phyloP scores from a whole-genome alignment of 257 asterid species.

The Solanum virginianum region DNA sequence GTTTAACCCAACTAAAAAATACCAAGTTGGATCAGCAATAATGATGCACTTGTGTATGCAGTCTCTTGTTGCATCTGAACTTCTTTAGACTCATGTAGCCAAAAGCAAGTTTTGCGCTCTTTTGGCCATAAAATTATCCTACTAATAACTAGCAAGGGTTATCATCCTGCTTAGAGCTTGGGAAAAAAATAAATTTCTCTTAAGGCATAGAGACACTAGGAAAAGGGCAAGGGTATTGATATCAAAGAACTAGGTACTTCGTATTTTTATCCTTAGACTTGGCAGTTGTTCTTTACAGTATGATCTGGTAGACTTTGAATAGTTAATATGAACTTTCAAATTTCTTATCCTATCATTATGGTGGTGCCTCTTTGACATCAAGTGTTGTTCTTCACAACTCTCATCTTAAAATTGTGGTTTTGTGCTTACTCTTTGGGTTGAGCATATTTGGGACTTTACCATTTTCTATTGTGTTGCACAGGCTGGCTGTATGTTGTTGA shows the following conservation, averaged over 20 bases:
- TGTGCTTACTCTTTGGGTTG: neutral
- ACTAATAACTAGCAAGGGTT: neutral
- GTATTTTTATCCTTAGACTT: neutral
- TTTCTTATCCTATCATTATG: neutral
- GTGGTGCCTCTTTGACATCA: neutral
- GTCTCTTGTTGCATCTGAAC: neutral
- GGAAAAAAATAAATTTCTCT: neutral
- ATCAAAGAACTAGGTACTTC: neutral
- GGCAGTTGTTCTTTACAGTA: neutral
- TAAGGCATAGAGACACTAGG: neutral
- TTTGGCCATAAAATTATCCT: neutral
- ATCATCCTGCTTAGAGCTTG: neutral
- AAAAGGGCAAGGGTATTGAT: neutral
- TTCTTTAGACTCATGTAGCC: neutral
- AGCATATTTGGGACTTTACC: neutral
- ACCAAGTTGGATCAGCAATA: neutral
- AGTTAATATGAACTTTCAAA: neutral
- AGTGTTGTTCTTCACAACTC: neutral
- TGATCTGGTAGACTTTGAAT: neutral
- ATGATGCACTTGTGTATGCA: neutral
- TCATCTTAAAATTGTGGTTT: neutral
- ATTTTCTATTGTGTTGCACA: slow-evolving; percentile 24
- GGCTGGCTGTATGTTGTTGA: slow-evolving; percentile 97
- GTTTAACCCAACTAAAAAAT: neutral
- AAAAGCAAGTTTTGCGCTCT: neutral